Base-by-base conservation (phyloP, 2,329 filamentous ascomycete genomes). In the Pestalotiopsis sp. region DNA sequence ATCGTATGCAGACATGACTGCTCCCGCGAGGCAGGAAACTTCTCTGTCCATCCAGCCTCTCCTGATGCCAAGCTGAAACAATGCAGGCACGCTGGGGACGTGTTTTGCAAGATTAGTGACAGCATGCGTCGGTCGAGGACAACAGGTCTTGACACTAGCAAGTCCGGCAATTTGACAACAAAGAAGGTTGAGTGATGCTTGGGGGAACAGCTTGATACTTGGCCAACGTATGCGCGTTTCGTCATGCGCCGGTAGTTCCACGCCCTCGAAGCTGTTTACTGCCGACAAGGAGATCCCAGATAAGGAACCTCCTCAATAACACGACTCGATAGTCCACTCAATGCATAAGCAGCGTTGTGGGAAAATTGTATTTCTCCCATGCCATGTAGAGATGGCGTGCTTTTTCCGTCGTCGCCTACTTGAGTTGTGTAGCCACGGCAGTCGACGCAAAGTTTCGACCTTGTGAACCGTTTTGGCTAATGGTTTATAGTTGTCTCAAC, bases 51-150 rank as follows among this genome's bases (percentile, higher is more conserved):
- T n/a, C 40, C 61, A 31, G 61, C 23, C 57, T 64, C 40, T 45
- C 49, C 40, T 64, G 36, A 64, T 64, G 61, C 61, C 59, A 61
- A 64, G 38, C 61, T 64, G 61, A 64, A 64, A 64, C 61, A 31
- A 52, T 23, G 61, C 61, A 64, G 61, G 61, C 61, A 64, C 41
- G 23, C 27, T 59, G 57, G 57, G 14, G 57, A 23, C 27, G 11
- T 59, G 9, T n/a, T 36, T 59, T 4, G 11, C 57, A 59, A 59
- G 23, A 27, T 52, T n/a, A 52, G 45, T 52, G 17, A n/a, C 17
- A 52, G 7, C 45, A 52, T 52, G 17, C 45, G 6, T 17, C 31
- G 31, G 31, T 31, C 31, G 31, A 31, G 31, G 31, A 31, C 31
- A 31, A 31, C 31, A 31, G 9, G 31, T 31, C 7, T 31, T 31